Conservation (phyloP, 805 yeast species). For the Lachancea lanzarotensis region DNA sequence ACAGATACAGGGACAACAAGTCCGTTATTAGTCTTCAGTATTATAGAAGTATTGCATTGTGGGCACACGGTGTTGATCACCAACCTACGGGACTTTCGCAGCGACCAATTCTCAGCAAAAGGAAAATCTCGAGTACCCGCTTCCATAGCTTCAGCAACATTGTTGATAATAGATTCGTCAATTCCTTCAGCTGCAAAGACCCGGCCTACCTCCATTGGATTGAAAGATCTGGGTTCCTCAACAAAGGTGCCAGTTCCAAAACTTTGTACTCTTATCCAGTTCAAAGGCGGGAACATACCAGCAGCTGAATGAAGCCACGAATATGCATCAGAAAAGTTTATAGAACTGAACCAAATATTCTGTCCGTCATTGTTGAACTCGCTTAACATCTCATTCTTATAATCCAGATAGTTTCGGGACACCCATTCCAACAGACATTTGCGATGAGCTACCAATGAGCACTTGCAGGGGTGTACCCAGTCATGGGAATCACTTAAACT, state of each 20-base stretch:
- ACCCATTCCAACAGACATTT: constrained; percentile 31
- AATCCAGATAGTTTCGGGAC: constrained; percentile 4
- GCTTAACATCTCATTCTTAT: constrained; percentile 3
- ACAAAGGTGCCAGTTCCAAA: background rate
- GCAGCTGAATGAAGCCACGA: constrained; percentile 1
- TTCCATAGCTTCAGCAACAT: constrained; percentile 6
- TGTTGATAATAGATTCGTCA: background rate
- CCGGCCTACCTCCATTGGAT: constrained; percentile 4
- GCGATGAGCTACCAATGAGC: constrained; percentile 42
- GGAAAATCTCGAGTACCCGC: constrained; percentile 5
- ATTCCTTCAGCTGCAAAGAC: constrained; percentile 2
- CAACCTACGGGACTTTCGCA: constrained; percentile 4
- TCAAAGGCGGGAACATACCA: constrained; percentile 2
- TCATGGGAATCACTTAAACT: constrained; percentile 30
- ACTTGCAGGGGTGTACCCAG: constrained; percentile 38
- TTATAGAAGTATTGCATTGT: constrained; percentile 26
- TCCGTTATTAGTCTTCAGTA: constrained; percentile 10
- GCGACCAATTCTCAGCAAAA: background rate
- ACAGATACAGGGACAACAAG: constrained; percentile 12
- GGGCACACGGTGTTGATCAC: constrained; percentile 27
- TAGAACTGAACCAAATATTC: constrained; percentile 4
- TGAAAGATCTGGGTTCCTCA: background rate
- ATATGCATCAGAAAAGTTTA: constrained; percentile 6
- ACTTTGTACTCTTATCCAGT: background rate
- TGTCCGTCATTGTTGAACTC: background rate